Percentiles rank a stretch among this genome's conserved stretches.
Evolutionary conservation across 2,329 filamentous ascomycete genomes (phyloP).

Genomic region (Apiospora marii): DNA sequence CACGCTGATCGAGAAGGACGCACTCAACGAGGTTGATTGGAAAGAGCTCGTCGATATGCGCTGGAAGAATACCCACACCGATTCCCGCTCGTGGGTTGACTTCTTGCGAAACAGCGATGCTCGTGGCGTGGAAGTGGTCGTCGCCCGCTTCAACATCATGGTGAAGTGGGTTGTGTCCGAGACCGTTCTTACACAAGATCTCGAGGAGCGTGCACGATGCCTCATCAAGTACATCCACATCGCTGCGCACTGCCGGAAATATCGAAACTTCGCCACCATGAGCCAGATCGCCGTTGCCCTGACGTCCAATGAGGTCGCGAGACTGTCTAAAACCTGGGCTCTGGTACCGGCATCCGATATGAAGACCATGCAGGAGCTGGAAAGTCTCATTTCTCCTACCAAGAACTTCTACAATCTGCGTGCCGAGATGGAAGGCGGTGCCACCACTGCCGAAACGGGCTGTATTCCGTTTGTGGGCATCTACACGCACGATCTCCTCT

Average conservation of each 20-base stretch:
- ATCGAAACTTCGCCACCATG: constrained; percentile 85
- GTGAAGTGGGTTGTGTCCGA: constrained; percentile 88
- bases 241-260: constrained; percentile 75
- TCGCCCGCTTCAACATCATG: constrained; percentile 87
- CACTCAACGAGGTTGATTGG: constrained; percentile 87
- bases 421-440: constrained; percentile 78
- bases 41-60: constrained; percentile 84
- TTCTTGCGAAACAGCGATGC: constrained; percentile 78
- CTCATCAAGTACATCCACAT: constrained; percentile 86
- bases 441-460: constrained; percentile 64
- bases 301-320: constrained; percentile 74
- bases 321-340: constrained; percentile 75
- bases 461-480: constrained; percentile 87
- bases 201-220: constrained; percentile 77
- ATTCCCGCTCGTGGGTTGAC: constrained; percentile 81
- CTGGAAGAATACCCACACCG: constrained; percentile 75
- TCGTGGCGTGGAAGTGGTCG: constrained; percentile 81
- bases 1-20: constrained; percentile 86
- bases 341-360: constrained; percentile 72
- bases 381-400: constrained; percentile 76
- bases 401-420: constrained; percentile 81
- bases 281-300: constrained; percentile 82
- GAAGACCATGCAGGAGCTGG: constrained; percentile 71
- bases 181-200: constrained; percentile 74
- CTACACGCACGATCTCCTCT: constrained; percentile 84